A percentile compares a stretch with the other conserved stretches of the same genome.
Evolutionary conservation across 768 basidiomycete species (phyloP).

Genomic region (Pholiota microspora): DNA sequence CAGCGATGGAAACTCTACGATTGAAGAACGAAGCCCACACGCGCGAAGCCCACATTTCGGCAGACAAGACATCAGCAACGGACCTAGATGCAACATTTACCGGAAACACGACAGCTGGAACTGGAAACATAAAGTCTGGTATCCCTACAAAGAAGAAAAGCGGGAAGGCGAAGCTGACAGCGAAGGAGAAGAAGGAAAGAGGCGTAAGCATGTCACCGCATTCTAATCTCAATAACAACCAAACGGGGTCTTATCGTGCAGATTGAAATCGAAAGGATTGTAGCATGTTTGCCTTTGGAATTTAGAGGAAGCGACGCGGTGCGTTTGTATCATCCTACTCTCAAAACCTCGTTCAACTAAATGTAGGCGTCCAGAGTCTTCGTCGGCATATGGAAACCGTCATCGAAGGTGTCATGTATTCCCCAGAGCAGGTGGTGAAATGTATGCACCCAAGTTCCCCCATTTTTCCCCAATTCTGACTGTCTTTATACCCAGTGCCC

Average conservation of each 20-base stretch:
- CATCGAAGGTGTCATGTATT: conserved; percentile 73
- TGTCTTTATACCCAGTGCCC: conserved; percentile 45
- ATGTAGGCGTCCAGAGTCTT: conserved; percentile 45
- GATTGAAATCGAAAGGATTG: conserved; percentile 67
- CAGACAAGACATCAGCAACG: conserved; percentile 40
- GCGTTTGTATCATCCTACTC: conserved; percentile 24
- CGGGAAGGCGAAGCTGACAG: conserved; percentile 64
- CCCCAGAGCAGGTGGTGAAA: conserved; percentile 57
- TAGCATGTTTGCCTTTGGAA: conserved; percentile 80
- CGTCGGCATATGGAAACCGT: conserved; percentile 79
- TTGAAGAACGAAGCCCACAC: conserved; percentile 31
- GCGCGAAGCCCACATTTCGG: conserved; percentile 31
- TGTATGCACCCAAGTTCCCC: conserved; percentile 36
- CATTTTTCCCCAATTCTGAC: neutral
- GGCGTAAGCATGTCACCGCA: conserved; percentile 41
- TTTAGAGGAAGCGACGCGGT: conserved; percentile 89
- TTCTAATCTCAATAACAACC: neutral
- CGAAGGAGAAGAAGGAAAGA: conserved; percentile 84
- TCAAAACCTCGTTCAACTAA: neutral
- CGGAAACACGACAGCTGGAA: conserved; percentile 37
- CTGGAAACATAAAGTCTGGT: conserved; percentile 33
- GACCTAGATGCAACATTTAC: conserved; percentile 40
- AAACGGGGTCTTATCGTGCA: conserved; percentile 16
- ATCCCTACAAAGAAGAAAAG: conserved; percentile 50
- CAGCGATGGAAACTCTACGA: conserved; percentile 52